Percentiles rank a stretch among this genome's conserved stretches.
Evolutionary conservation across 2,329 filamentous ascomycete species (phyloP).

Genomic region (Fragosphaeria purpurea): DNA sequence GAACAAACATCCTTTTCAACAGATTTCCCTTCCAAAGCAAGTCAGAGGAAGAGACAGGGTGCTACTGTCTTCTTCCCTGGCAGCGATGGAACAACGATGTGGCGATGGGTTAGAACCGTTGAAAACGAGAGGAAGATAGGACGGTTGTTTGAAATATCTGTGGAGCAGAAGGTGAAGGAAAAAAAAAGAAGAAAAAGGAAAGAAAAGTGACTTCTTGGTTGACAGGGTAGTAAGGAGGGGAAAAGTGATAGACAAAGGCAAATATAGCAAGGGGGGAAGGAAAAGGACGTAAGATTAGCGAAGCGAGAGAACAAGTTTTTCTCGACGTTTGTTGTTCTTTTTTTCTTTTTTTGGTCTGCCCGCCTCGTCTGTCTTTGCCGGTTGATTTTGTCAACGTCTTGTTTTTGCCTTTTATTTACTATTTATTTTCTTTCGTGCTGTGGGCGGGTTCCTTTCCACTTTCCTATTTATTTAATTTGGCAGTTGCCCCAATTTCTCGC

Average conservation of each 20-base stretch:
- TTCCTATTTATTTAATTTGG: constrained; percentile 5
- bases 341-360: neutral
- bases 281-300: neutral
- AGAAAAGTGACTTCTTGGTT: neutral
- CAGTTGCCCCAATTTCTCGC: neutral
- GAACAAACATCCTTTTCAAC: constrained; percentile 28
- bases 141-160: neutral
- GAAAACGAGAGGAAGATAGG: neutral
- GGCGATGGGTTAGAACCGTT: neutral
- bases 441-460: neutral
- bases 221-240: neutral
- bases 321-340: neutral
- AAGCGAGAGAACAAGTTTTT: neutral
- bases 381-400: neutral
- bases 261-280: neutral
- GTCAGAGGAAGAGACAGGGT: neutral
- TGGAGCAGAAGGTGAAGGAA: neutral
- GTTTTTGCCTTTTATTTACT: constrained; percentile 3
- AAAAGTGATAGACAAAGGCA: neutral
- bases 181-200: neutral
- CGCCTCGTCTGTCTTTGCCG: no score
- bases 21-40: neutral
- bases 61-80: neutral
- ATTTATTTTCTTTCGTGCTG: constrained; percentile 1
- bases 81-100: neutral